Conservation (phyloP, 2,329 filamentous ascomycete genomes). For the Colletotrichum shisoi region DNA sequence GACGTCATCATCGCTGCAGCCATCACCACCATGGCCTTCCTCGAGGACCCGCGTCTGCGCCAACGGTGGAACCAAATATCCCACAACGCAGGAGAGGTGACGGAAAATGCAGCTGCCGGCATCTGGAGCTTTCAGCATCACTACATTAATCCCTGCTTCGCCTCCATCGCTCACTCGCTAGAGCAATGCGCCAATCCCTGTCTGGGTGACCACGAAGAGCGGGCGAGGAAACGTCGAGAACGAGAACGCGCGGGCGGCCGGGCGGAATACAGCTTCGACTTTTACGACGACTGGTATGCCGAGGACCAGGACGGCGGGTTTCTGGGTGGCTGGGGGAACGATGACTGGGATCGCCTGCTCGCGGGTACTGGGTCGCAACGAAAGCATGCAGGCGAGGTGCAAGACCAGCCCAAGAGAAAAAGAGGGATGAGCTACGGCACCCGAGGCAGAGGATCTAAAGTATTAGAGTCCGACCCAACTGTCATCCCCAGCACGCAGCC, state of each 20-base stretch:
- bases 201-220: constrained; percentile 75
- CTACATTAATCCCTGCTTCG: constrained; percentile 84
- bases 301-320: constrained; percentile 61
- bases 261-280: constrained; percentile 90
- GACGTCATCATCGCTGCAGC: constrained; percentile 34
- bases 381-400: constrained; percentile 52
- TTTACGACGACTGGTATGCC: constrained; percentile 96
- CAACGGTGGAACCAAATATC: constrained; percentile 93
- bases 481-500: constrained; percentile 89
- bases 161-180: constrained; percentile 70
- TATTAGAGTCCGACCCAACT: constrained; percentile 75
- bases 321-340: constrained; percentile 76
- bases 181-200: constrained; percentile 77
- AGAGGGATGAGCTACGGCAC: constrained; percentile 91
- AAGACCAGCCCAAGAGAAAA: constrained; percentile 74
- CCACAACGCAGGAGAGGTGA: constrained; percentile 87
- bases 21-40: constrained; percentile 61
- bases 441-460: constrained; percentile 54
- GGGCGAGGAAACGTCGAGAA: constrained; percentile 72
- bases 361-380: constrained; percentile 69
- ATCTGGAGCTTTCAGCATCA: constrained; percentile 88
- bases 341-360: constrained; percentile 85
- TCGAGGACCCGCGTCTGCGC: constrained; percentile 85
- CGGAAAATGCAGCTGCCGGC: constrained; percentile 87
- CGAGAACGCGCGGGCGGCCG: constrained; percentile 65